phyloP scores from a whole-genome alignment of 2,329 filamentous ascomycete genomes.

The Aureobasidium pullulans region DNA sequence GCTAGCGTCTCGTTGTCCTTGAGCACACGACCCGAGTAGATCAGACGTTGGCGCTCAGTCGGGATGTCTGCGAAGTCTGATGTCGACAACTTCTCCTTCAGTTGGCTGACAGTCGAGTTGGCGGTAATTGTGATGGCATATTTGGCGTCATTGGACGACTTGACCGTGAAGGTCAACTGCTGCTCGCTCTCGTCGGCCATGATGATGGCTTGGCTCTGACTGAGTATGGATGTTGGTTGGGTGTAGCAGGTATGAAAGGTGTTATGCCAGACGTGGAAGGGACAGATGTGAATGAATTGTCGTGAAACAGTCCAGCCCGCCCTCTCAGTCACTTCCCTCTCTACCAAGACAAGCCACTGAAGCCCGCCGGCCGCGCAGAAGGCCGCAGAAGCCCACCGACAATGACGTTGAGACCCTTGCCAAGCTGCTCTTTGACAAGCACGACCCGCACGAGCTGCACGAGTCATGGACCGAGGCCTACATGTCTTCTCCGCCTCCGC shows the following conservation, averaged over 20 bases:
- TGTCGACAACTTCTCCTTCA: constrained; percentile 81
- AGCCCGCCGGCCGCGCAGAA: neutral
- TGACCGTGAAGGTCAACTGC: constrained; percentile 92
- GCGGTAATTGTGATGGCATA: constrained; percentile 74
- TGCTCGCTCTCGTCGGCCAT: constrained; percentile 62
- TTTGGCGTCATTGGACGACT: constrained; percentile 85
- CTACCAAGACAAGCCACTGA: neutral
- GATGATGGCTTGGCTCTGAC: neutral
- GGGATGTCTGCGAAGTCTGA: constrained; percentile 81
- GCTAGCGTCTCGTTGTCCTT: constrained; percentile 85
- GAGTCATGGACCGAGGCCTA: constrained; percentile 10
- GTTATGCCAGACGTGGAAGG: neutral
- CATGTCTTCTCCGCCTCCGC: neutral
- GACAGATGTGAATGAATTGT: neutral
- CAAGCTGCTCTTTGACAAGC: neutral
- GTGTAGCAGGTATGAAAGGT: neutral
- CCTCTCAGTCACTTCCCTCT: neutral
- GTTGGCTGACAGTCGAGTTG: constrained; percentile 68
- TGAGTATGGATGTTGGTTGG: neutral
- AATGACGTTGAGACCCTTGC: neutral
- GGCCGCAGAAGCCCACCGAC: constrained; percentile 7
- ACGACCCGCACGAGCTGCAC: neutral
- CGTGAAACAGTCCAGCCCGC: neutral
- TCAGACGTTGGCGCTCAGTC: constrained; percentile 81
- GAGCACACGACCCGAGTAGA: constrained; percentile 94